Evolutionary conservation across 345 rosid genomes (phyloP).

Genomic region (Camelina neglecta): DNA sequence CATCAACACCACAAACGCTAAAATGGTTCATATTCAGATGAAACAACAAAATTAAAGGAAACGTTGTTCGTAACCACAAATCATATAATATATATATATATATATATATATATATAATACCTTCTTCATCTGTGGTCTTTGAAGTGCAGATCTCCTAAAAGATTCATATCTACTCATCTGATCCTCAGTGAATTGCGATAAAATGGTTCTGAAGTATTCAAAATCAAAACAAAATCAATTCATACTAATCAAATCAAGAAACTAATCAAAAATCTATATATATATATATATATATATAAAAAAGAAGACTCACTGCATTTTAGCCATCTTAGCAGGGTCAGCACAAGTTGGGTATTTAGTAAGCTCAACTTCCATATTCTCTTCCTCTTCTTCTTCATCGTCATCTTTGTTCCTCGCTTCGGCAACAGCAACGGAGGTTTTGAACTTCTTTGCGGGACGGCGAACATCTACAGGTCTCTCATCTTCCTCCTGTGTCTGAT

Average conservation of each 20-base stretch:
- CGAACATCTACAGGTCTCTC: slow-evolving; percentile 34
- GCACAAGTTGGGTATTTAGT: slow-evolving; percentile 69
- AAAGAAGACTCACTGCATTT: slow-evolving; percentile 71
- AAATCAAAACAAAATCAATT: slow-evolving; percentile 4
- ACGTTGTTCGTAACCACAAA: neutral
- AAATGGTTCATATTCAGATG: slow-evolving; percentile 13
- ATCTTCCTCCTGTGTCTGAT: slow-evolving; percentile 47
- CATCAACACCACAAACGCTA: slow-evolving; percentile 18
- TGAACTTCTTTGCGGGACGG: slow-evolving; percentile 35
- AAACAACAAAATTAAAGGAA: neutral
- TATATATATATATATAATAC: slow-evolving; percentile 41
- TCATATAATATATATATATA: neutral
- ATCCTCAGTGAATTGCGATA: slow-evolving; percentile 78
- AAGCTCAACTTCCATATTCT: slow-evolving; percentile 87
- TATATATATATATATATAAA: too few species aligned
- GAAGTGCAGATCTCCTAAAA: slow-evolving; percentile 93
- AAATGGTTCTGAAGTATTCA: slow-evolving; percentile 57
- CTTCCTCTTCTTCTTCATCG: slow-evolving; percentile 88
- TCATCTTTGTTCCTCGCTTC: slow-evolving; percentile 60
- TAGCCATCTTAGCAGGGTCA: slow-evolving; percentile 85
- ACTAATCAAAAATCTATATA: neutral
- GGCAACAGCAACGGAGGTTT: slow-evolving; percentile 31
- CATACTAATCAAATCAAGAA: neutral
- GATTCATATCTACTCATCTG: slow-evolving; percentile 96
- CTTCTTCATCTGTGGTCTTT: slow-evolving; percentile 90